Percentiles rank a stretch among this genome's conserved stretches.
phyloP scores from a whole-genome alignment of 257 asterid genomes.

The Craterostigma plantagineum region DNA sequence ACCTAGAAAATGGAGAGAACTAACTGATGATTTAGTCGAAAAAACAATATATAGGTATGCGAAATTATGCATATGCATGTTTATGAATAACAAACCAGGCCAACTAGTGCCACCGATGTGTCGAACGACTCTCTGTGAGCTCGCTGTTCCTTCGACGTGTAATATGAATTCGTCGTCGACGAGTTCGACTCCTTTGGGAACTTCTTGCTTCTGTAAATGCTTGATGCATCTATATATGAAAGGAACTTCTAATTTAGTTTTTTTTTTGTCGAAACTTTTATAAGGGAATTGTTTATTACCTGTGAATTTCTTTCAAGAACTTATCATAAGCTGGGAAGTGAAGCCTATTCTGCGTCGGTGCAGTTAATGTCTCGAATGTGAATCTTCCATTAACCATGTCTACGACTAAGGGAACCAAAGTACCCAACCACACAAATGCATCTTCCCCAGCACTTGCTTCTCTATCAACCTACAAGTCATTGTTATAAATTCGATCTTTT shows the following conservation, averaged over 20 bases:
- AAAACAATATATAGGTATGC: no score
- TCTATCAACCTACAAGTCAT: conserved; percentile 49
- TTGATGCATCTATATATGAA: conserved; percentile 41
- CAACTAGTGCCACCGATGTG: conserved; percentile 94
- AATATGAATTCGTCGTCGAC: conserved; percentile 62
- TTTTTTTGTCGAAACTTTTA: no score
- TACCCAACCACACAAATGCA: conserved; percentile 63
- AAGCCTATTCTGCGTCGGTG: conserved; percentile 44
- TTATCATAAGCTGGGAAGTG: conserved; percentile 74
- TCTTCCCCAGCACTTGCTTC: conserved; percentile 57
- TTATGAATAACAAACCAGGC: conserved; percentile 48
- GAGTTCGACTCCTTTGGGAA: conserved; percentile 39
- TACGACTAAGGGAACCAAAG: conserved; percentile 41
- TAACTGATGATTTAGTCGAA: no score
- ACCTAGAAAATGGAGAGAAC: conserved; percentile 35
- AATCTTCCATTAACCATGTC: conserved; percentile 71
- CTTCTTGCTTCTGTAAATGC: conserved; percentile 55
- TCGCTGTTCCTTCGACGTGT: conserved; percentile 80
- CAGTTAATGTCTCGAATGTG: conserved; percentile 68
- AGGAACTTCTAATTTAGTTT: no score
- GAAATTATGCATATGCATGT: no score
- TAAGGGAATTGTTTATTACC: conserved; percentile 12
- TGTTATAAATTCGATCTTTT: no score
- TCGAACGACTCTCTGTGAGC: conserved; percentile 72
- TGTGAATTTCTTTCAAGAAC: conserved; percentile 52